Evolutionary conservation across 202 grass and related monocot species (phyloP), one percentile per base, ranked within the genome.

Genomic region (Miscanthus sacchariflorus): DNA sequence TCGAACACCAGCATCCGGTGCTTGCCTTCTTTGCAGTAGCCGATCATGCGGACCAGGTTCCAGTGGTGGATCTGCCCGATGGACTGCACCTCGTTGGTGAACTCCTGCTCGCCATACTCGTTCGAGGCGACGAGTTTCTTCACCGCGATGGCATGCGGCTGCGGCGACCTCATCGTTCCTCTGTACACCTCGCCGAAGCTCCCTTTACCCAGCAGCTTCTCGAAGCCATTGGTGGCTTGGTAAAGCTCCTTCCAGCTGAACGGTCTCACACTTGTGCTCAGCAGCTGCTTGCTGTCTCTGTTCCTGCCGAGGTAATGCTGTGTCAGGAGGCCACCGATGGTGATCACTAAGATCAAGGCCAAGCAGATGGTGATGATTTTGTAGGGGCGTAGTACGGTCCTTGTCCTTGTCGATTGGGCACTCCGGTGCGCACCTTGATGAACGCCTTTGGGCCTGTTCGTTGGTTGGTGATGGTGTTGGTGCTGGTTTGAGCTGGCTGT

Each of bases 1-100:
- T 94, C 92, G 3, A 91, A 74, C 50, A 94, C 95, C 0, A 97
- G 82, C 81, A 97, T 90, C 81, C 89, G 90, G 50, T 92, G 70
- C 0, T 21, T 33, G 27, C 90, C 90, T 74, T 96, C 85, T 0
- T 81, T 90, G 83, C 92, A 96, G 64, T 90, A 92, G 1, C 88
- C 90, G 7, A 94, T 10, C 80, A 97, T 54, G 25, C 74, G 84
- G n/a, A 93, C 92, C 1, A 98, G 10, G 40, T 98, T 98, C 35
- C 85, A 81, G 68, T 98, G 95, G 85, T 93, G 83, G 66, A 92
- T 95, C 78, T 72, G 91, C 12, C 89, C 92, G 42, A 95, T 85
- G 18, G 85, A 90, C 70, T 76, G 67, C 40, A 97, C 87, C 80
- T 98, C 95, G 11, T 95, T 95, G 5, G 27, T 43, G 87, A 98